phyloP scores from a whole-genome alignment of 768 basidiomycete species.

The Leccinellum luteum region DNA sequence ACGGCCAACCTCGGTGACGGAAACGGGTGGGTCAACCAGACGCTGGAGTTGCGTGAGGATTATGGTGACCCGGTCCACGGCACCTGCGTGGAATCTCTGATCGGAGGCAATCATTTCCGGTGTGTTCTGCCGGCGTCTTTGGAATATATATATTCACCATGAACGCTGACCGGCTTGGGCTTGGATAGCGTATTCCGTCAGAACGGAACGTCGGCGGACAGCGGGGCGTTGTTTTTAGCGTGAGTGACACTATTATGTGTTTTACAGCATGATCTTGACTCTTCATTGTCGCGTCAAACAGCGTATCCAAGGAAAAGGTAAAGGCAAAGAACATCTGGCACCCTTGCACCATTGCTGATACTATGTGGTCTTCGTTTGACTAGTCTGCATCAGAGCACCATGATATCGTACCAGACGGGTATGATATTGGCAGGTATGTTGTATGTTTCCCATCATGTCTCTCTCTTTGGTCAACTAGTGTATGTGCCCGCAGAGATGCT shows the following conservation, averaged over 20 bases:
- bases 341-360: neutral
- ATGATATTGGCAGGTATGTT: constrained; percentile 45
- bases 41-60: constrained; percentile 44
- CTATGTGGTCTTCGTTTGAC: neutral
- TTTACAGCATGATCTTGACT: neutral
- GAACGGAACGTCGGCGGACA: constrained; percentile 52
- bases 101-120: constrained; percentile 52
- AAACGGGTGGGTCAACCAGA: constrained; percentile 42
- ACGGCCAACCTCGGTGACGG: constrained; percentile 49
- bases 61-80: constrained; percentile 35
- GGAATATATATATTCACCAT: neutral
- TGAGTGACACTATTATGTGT: constrained; percentile 26
- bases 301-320: constrained; percentile 49
- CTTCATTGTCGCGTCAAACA: constrained; percentile 11
- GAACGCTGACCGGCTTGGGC: neutral
- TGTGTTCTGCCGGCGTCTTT: constrained; percentile 6
- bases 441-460: neutral
- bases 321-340: neutral
- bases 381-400: constrained; percentile 37
- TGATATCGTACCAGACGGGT: constrained; percentile 45
- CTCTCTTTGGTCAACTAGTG: neutral
- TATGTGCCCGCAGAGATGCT: constrained; percentile 28
- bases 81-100: constrained; percentile 45
- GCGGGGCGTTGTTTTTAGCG: constrained; percentile 56
- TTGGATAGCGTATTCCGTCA: constrained; percentile 47